Evolutionary conservation across 306 rosid species (phyloP), one percentile per base, ranked within the genome.

Genomic region (Quercus variabilis): DNA sequence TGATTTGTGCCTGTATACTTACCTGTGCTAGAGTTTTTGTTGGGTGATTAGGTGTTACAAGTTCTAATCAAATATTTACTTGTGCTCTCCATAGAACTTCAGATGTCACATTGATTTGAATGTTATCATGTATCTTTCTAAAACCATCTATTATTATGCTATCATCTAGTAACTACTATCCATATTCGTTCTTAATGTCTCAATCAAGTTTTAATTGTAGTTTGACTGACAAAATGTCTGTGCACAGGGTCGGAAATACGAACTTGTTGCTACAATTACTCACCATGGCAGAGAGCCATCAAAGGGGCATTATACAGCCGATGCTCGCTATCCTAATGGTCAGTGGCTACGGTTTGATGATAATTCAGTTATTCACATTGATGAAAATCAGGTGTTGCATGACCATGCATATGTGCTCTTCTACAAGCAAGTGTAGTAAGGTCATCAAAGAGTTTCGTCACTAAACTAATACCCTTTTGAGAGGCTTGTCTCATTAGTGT

Each of bases 231-330:
- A 62, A 26, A 62, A 73, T n/a, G 55, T 21, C 57, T 62, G 33
- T 81, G 19, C 83, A 64, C 79, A 95, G 99, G 91, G 99, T 58
- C 93, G 98, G 64, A 95, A 78, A 83, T 95, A 91, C 55, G 91
- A 93, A 83, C 97, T 95, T 54, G 97, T 93, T 76, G 91, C 97
- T 58, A 95, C 99, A 76, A 87, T 95, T 71, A 93, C 98, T 83
- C 99, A 95, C 87, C 98, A 93, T 67, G 99, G 99, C 58, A 79
- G 90, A 84, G 99, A 93, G 75, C 90, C 98, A 38, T 95, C 97
- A 20, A 93, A 95, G 85, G 99, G 99, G 33, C 98, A 93, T 81
- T 95, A 95, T 86, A 95, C 97, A 13, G 97, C 99, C 2, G 97
- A 95, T 90, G 94, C 94, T 33, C 88, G 81, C 74, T 83, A 85